Base-by-base conservation (phyloP, 225 moss, liverwort and hornwort genomes). In the Polytrichum formosum region DNA sequence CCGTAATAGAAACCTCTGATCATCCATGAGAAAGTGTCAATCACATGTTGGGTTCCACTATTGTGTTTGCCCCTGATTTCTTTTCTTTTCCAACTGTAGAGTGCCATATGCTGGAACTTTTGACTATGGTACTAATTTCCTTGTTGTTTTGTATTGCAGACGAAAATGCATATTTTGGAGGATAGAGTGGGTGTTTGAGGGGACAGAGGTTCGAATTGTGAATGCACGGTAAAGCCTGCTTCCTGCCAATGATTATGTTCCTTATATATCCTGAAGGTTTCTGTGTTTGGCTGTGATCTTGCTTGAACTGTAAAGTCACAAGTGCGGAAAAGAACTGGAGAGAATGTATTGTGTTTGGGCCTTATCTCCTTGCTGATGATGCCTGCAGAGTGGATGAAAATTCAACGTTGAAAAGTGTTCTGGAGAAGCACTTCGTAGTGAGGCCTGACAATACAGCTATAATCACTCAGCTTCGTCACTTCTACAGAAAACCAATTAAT, bases 151-250 rank as follows among this genome's bases (percentile, higher is more conserved):
- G 31, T 63, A 75, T n/a, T 73, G 62, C 90, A 97, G 96, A 76
- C 84, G 72, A 1, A 97, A 97, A 80, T 90, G 93, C 46, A 91
- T 97, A 53, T 88, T 86, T 66, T 97, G 96, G 96, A 91, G 92
- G 54, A 85, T 97, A 65, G 89, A 92, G 76, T 97, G 93, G 96
- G 64, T 56, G 20, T 97, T 97, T 64, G 92, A 87, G 70, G 92
- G 90, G 64, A 91, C 90, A 2, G 85, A 85, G 29, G 80, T 93
- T 63, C 88, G 81, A 58, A 77, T 97, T 53, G 73, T 77, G 20
- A 81, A 73, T 74, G 64, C 64, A 72, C 77, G 84, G 96, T 97
- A 72, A 78, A 76, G 22, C 26, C 55, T 61, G 6, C n/a, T 56
- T n/a, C 66, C 26, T 53, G 46, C 27, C 23, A 46, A 46, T 46